phyloP scores from a whole-genome alignment of 148 eudicot species.

The Amaranthus palmeri region DNA sequence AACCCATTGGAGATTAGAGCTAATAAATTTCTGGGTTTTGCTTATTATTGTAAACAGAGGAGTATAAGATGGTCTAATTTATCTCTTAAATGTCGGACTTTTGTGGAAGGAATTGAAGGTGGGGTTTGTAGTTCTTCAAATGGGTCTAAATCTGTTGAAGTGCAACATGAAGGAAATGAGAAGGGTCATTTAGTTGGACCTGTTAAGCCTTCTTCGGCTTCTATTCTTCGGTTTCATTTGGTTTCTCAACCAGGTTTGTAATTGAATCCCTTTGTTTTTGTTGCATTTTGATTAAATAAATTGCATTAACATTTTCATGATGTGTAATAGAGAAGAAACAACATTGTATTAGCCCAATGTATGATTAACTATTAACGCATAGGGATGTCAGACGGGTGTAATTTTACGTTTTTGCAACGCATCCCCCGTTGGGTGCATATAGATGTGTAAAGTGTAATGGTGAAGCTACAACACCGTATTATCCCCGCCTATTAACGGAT shows the following conservation, averaged over 20 bases:
- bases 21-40: constrained; percentile 35
- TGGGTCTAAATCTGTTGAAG: constrained; percentile 20
- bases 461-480: too few species aligned
- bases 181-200: constrained; percentile 45
- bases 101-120: constrained; percentile 15
- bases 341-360: neutral
- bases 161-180: constrained; percentile 19
- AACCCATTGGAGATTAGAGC: constrained; percentile 7
- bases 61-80: constrained; percentile 14
- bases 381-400: neutral
- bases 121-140: constrained; percentile 30
- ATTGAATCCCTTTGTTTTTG: neutral
- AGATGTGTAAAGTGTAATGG: too few species aligned
- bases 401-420: neutral
- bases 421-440: too few species aligned
- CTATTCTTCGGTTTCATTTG: constrained; percentile 62
- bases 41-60: constrained; percentile 22
- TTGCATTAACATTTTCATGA: neutral
- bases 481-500: too few species aligned
- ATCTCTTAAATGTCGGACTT: constrained; percentile 22
- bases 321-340: neutral
- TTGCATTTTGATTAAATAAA: neutral
- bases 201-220: constrained; percentile 48
- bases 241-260: constrained; percentile 45
- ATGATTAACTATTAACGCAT: neutral